These are phyloP conservation scores for Pelargonium australe DNA, from an alignment of 441 rosid species.

Conservation along the genomic window DNA sequence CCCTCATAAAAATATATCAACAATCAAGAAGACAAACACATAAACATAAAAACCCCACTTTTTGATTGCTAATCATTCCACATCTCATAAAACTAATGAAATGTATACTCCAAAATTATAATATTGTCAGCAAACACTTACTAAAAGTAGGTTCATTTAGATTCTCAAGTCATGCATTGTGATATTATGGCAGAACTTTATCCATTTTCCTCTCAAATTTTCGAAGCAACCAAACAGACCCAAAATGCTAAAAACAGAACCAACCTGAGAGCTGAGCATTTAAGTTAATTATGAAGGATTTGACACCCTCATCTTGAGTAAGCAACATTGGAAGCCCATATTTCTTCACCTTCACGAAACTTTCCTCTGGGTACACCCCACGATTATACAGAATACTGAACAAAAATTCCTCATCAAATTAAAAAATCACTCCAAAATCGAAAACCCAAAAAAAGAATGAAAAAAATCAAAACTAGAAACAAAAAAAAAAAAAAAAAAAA, in stretches of 20 bases:
- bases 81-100: too few relatives aligned
- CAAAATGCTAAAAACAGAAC: not conserved
- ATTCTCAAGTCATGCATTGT: too few relatives aligned
- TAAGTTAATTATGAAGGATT: conserved; percentile 59
- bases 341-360: conserved; percentile 81
- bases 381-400: conserved; percentile 74
- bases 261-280: conserved; percentile 73
- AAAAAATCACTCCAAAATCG: conserved; percentile 11
- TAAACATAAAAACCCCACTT: too few relatives aligned
- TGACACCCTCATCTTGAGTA: conserved; percentile 81
- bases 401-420: not conserved
- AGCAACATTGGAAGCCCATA: conserved; percentile 89
- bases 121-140: too few relatives aligned
- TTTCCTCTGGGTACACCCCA: conserved; percentile 86
- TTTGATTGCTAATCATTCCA: too few relatives aligned
- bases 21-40: too few relatives aligned
- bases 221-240: too few relatives aligned
- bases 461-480: not conserved
- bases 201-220: too few relatives aligned
- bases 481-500: not conserved
- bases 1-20: too few relatives aligned
- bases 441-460: not conserved
- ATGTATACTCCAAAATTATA: too few relatives aligned
- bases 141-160: too few relatives aligned
- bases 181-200: too few relatives aligned